Base-by-base conservation (phyloP, 2,329 filamentous ascomycete species). In the Monosporascus ibericus region DNA sequence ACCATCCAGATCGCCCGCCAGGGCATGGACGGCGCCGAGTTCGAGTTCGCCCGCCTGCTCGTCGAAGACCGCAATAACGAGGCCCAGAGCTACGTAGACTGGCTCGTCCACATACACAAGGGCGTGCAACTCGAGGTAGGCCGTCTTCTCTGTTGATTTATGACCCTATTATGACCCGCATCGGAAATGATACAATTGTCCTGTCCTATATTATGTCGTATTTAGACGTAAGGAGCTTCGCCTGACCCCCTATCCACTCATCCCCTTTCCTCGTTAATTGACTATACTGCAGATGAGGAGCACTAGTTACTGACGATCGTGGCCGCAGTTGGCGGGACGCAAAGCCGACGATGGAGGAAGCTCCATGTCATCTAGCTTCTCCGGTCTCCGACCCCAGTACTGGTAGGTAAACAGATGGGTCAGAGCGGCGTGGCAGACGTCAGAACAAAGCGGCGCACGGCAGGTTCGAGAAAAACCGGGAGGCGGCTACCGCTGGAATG, bases 41-140 rank as follows among this genome's bases (percentile, higher is more conserved):
- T 91, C 64, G 94, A 99, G 70, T 99, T 97, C 75, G 94, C 94
- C 7, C 79, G 92, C 50, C 77, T 95, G 72, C 72, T 99, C 60
- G 85, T 96, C 34, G 94, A 99, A 72, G 94, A 99, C 67, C 82
- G 94, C 59, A 97, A 97, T 70, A 96, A 96, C 61, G 94, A 99
- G 74, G 94, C 94, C 37, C 92, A 95, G 73, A 95, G 89, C 67
- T 99, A 97, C 71, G 94, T 97, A 36, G 94, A 99, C 73, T 99
- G 94, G 94, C 77, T 99, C 64, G 94, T 99, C 53, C 89, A 96
- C 70, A 80, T 97, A 57, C 94, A 99, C 72, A 87, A 92, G 63
- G 86, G 88, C 60, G 94, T 99, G 58, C 92, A 96, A 68, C 77
- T 96, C 58, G 94, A 99, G 80, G 84, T 87, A 70, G 72, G 80